Base-by-base conservation (phyloP, 2,329 filamentous ascomycete genomes). In the Pyrenochaeta sp. region DNA sequence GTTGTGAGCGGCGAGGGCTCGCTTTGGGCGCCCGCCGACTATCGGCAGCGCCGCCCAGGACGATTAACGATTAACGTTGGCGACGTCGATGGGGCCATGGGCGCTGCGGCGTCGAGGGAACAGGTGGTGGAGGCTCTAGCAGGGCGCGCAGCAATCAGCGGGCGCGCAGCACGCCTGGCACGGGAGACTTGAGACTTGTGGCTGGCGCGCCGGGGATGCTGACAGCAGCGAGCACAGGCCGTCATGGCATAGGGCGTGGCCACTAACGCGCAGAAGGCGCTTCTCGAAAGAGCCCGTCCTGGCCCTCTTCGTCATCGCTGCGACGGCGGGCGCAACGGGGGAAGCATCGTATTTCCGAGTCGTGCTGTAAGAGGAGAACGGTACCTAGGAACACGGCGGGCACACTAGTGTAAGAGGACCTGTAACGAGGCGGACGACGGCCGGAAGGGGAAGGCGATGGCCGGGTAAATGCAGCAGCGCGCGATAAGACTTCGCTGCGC, bases 391-490 rank as follows among this genome's bases (percentile, higher is more conserved):
- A 21, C 18, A n/a, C n/a, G n/a, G n/a, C n/a, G n/a, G n/a, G n/a
- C n/a, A 27, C 23, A 36, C 41, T 39, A 44, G 40, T 41, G 40
- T 39, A 44, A 11, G 44, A 27, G 35, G 31, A 35, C 35, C 46
- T 46, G 43, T 41, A 53, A 48, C 32, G 50, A 45, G 40, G 38
- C 36, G 47, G 43, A 23, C 41, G 27, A 8, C 31, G 34, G 19
- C 53, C 47, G 24, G 29, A 37, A 48, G 13, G 37, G 50, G 52
- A 41, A 53, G 49, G 44, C 48, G 44, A 38, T 19, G 43, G 31
- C 45, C 47, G 50, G 53, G 28, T 53, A 53, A 56, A 53, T 56
- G 50, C 53, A 52, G 22, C 44, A 56, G 50, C 40, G 23, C 26
- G 18, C 28, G 44, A 49, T 34, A 48, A 48, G 41, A 35, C 40